Evolutionary conservation across 805 yeast genomes (phyloP), one percentile per base, ranked within the genome.

Genomic region (Jamesozyma spencerorum): DNA sequence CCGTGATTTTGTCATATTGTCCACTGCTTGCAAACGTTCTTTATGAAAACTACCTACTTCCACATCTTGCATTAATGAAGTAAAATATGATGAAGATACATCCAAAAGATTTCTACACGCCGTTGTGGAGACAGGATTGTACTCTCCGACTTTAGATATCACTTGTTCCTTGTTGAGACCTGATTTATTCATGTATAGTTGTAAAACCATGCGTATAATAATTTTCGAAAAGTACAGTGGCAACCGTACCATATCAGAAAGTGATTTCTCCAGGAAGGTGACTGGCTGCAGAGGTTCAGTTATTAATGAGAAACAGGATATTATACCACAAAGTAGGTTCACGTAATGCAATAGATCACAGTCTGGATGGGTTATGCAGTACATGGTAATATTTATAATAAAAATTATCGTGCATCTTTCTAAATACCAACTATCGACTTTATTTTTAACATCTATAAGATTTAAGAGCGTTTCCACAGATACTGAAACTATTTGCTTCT

Each of bases 1-100:
- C n/a, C 28, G 32, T 2, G 41, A 26, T 5, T 34, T 34, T 12
- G 37, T 38, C 29, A 18, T n/a, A 11, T 27, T 27, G 19, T 33
- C 32, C 5, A 38, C 20, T 4, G 14, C 11, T 11, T 15, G 13
- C 15, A 38, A n/a, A 2, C 20, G 32, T 2, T 1, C 8, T 34
- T 13, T 15, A 28, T 33, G 37, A 22, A 38, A 13, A 5, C 15
- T 12, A 13, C 35, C 13, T 4, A 33, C 32, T 15, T 27, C 18
- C 14, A 32, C 20, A 19, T 38, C 34, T 18, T 33, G 18, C 11
- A 38, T 17, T 1, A 38, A 14, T 11, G 32, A 20, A 12, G 11
- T 17, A n/a, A 27, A 38, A 32, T 20, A 33, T 5, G 27, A 4
- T 11, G 41, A 38, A 1, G 19, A 12, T 3, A 33, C 15, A 38